Conservation (phyloP, 345 rosid species). For the Hibiscus syriacus region DNA sequence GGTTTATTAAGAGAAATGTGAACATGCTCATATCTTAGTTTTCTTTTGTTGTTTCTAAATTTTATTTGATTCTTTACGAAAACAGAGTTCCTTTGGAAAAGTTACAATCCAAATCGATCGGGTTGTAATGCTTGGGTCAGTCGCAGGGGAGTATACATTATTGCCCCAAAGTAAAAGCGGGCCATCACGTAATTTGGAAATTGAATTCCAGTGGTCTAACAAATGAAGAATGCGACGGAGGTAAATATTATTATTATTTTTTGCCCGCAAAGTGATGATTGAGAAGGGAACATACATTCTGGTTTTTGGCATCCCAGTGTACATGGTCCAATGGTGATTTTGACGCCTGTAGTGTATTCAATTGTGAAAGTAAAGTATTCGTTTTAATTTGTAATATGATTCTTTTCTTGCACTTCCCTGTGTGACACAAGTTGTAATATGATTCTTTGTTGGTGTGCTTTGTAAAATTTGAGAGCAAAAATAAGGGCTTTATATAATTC, state of each 20-base stretch:
- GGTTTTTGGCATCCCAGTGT: slow-evolving; percentile 28
- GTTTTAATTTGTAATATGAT: slow-evolving; percentile 26
- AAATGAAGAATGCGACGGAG: no score
- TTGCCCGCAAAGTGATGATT: slow-evolving; percentile 2
- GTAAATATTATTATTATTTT: slow-evolving; percentile 14
- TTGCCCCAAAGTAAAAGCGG: slow-evolving; percentile 96
- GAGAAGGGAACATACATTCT: slow-evolving; percentile 15
- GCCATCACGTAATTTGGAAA: slow-evolving; percentile 79
- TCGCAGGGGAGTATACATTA: slow-evolving; percentile 80
- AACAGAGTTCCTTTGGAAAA: slow-evolving; percentile 94
- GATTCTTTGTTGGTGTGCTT: not conserved
- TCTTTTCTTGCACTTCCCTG: slow-evolving; percentile 3
- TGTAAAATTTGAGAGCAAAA: not conserved
- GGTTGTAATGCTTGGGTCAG: slow-evolving; percentile 96
- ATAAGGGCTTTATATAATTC: no score
- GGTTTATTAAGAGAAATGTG: not conserved
- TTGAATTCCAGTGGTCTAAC: slow-evolving; percentile 98
- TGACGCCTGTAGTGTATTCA: slow-evolving; percentile 19
- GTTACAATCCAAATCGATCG: slow-evolving; percentile 97
- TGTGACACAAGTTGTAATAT: slow-evolving; percentile 15
- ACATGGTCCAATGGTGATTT: slow-evolving; percentile 30
- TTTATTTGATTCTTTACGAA: not conserved
- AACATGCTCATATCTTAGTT: not conserved
- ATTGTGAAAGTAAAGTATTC: slow-evolving; percentile 36
- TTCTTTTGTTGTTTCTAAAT: not conserved